Conservation (phyloP, 225 moss, liverwort and hornwort genomes). For the Antitrichia curtipendula region DNA sequence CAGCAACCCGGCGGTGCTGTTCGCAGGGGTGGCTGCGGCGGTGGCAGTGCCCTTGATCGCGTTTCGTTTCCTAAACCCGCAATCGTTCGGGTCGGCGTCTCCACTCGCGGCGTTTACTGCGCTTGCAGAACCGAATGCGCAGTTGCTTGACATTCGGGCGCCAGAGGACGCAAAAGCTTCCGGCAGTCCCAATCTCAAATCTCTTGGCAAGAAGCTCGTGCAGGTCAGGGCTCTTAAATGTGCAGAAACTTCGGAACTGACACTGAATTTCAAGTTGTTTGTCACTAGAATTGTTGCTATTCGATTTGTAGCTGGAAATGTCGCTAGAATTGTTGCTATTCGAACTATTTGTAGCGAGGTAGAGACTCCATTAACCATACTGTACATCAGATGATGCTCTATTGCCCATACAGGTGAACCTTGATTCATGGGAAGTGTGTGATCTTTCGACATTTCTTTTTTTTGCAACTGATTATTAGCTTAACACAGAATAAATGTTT, state of each 20-base stretch:
- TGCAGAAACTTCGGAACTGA: background rate
- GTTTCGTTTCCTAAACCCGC: constrained; percentile 3
- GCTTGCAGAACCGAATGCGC: constrained; percentile 32
- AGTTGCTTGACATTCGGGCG: constrained; percentile 59
- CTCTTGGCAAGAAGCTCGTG: constrained; percentile 39
- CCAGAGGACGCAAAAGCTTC: constrained; percentile 18
- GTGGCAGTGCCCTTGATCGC: constrained; percentile 48
- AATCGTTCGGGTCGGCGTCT: constrained; percentile 38
- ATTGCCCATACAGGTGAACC: background rate
- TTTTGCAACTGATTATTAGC: background rate
- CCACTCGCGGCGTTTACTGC: constrained; percentile 41
- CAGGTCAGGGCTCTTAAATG: background rate
- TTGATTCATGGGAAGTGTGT: background rate
- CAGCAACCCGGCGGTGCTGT: constrained; percentile 24
- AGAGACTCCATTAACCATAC: background rate
- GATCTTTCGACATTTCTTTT: background rate
- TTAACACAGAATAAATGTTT: background rate
- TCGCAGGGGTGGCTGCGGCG: constrained; percentile 28
- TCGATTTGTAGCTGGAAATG: background rate
- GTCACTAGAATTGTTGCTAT: background rate
- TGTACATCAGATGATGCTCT: background rate
- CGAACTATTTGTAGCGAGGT: background rate
- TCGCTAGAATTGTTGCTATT: background rate
- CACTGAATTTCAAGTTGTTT: background rate
- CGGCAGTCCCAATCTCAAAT: constrained; percentile 53